A percentile compares a stretch with the other conserved stretches of the same genome.
Conservation (phyloP, 108 stramenopile genomes). For the Cyclotella distinguenda region DNA sequence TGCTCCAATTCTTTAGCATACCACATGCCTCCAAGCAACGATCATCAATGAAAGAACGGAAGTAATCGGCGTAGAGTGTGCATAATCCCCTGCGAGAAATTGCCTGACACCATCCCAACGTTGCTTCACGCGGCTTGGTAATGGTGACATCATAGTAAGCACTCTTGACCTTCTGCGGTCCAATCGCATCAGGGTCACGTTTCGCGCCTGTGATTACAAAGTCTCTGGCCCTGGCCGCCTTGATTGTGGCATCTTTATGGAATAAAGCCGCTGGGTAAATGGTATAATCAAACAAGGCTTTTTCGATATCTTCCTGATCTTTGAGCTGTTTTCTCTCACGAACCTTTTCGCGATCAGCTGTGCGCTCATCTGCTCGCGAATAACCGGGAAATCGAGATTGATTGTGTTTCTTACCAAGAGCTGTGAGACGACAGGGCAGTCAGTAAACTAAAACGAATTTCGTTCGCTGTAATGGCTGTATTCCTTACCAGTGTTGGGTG, state of each 20-base stretch:
- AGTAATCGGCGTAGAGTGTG: conserved; percentile 77
- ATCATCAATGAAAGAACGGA: conserved; percentile 67
- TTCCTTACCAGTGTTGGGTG: conserved; percentile 62
- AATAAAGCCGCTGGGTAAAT: conserved; percentile 85
- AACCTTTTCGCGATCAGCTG: conserved; percentile 68
- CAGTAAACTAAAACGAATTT: background rate
- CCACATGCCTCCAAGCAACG: conserved; percentile 84
- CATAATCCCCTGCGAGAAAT: conserved; percentile 83
- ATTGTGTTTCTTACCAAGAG: conserved; percentile 81
- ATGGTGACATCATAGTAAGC: conserved; percentile 86
- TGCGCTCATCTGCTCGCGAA: conserved; percentile 66
- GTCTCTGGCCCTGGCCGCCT: conserved; percentile 79
- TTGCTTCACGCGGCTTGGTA: conserved; percentile 76
- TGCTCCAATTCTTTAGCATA: conserved; percentile 68
- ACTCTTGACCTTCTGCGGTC: conserved; percentile 80
- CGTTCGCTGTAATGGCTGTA: too few species aligned
- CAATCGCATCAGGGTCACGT: conserved; percentile 46
- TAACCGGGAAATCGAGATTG: conserved; percentile 79
- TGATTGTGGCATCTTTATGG: conserved; percentile 86
- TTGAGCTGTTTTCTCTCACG: conserved; percentile 84
- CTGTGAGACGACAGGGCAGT: conserved; percentile 7
- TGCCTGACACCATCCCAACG: conserved; percentile 81
- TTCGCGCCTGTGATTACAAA: conserved; percentile 54
- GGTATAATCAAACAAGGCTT: conserved; percentile 87
- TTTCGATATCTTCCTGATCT: conserved; percentile 86